These are phyloP conservation scores for Nannizzia gypsea DNA, from an alignment of 2,329 filamentous ascomycete genomes.

Conservation along the genomic window DNA sequence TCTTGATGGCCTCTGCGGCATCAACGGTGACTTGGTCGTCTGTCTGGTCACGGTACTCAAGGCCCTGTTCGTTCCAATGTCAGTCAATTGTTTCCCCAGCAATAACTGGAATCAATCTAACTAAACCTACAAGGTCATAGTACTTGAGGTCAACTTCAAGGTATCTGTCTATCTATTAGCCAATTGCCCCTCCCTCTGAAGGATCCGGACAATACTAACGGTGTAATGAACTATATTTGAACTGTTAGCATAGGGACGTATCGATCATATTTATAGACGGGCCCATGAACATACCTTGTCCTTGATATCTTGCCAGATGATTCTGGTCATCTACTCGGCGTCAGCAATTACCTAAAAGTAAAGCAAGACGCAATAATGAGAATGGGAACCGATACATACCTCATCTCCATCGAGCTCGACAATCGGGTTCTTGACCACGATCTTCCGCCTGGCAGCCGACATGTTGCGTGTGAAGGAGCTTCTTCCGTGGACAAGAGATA, in stretches of 20 bases:
- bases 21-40: slow-evolving; percentile 93
- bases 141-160: slow-evolving; percentile 97
- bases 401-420: slow-evolving; percentile 89
- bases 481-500: slow-evolving; percentile 1
- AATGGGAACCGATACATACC: slow-evolving; percentile 25
- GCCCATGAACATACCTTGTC: slow-evolving; percentile 51
- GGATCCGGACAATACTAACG: slow-evolving; percentile 34
- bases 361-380: no score
- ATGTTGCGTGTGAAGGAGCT: slow-evolving; percentile 32
- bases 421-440: slow-evolving; percentile 98
- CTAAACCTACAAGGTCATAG: slow-evolving; percentile 58
- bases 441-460: slow-evolving; percentile 54
- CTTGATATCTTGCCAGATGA: slow-evolving; percentile 99
- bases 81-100: slow-evolving; percentile 11
- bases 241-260: slow-evolving; percentile 5
- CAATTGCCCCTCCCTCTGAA: background rate
- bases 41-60: slow-evolving; percentile 91
- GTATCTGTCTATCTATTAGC: slow-evolving; percentile 40
- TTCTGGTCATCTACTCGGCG: slow-evolving; percentile 69
- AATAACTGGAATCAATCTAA: background rate
- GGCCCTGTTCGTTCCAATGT: slow-evolving; percentile 40
- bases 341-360: slow-evolving; percentile 5
- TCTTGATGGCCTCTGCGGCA: slow-evolving; percentile 94
- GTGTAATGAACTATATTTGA: slow-evolving; percentile 70
- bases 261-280: slow-evolving; percentile 7